phyloP scores from a whole-genome alignment of 2,329 filamentous ascomycete genomes.

The Xylaria multiplex region DNA sequence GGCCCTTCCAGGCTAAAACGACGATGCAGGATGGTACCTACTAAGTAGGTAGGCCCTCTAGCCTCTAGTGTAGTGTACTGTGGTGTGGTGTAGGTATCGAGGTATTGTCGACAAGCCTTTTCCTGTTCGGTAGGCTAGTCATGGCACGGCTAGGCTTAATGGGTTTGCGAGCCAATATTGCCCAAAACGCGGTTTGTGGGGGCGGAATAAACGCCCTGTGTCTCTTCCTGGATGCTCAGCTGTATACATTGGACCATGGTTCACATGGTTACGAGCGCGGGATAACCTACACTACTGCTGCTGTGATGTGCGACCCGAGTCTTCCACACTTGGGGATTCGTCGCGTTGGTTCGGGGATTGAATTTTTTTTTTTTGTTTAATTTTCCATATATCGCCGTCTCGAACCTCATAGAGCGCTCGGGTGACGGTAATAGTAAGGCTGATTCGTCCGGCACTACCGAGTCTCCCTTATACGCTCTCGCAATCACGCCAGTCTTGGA shows the following conservation, averaged over 20 bases:
- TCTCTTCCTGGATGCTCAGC: constrained; percentile 35
- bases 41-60: constrained; percentile 8
- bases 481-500: constrained; percentile 24
- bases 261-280: constrained; percentile 2
- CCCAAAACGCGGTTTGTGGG: constrained; percentile 33
- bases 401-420: constrained; percentile 10
- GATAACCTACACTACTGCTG: not conserved
- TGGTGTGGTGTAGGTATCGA: not conserved
- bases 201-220: constrained; percentile 36
- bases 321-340: constrained; percentile 8
- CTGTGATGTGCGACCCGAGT: constrained; percentile 18
- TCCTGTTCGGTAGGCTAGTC: constrained; percentile 42
- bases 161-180: constrained; percentile 28
- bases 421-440: constrained; percentile 19
- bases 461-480: constrained; percentile 15
- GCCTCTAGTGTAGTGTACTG: constrained; percentile 12
- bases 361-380: not conserved
- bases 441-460: constrained; percentile 10
- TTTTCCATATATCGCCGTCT: constrained; percentile 20
- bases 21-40: constrained; percentile 42
- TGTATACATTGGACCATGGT: constrained; percentile 7
- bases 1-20: constrained; percentile 58
- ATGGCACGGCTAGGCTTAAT: constrained; percentile 28
- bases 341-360: constrained; percentile 3
- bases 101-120: constrained; percentile 40